Evolutionary conservation across 2,329 filamentous ascomycete genomes (phyloP).

Genomic region (Aspergillus intermedius): DNA sequence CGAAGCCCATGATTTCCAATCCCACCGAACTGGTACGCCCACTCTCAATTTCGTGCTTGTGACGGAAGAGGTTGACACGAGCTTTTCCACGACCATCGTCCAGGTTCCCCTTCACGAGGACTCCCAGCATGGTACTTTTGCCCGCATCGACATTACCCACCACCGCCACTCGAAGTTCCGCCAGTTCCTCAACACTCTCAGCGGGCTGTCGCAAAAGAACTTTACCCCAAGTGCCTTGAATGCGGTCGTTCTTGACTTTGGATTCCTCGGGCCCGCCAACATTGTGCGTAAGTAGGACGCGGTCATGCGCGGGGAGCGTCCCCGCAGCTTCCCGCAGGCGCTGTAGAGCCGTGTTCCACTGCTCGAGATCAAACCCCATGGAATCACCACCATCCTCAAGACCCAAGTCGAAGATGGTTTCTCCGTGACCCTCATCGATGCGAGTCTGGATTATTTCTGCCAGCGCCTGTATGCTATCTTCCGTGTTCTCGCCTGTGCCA

Average conservation of each 20-base stretch:
- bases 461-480: constrained; percentile 58
- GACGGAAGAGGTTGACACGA: constrained; percentile 89
- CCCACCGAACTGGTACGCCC: constrained; percentile 93
- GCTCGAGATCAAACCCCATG: constrained; percentile 65
- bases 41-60: constrained; percentile 96
- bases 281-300: constrained; percentile 81
- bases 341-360: constrained; percentile 68
- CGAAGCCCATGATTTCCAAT: constrained; percentile 98
- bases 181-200: constrained; percentile 71
- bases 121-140: constrained; percentile 92
- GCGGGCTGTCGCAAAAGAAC: constrained; percentile 73
- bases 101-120: constrained; percentile 88
- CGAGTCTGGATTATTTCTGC: constrained; percentile 60
- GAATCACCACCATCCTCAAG: constrained; percentile 83
- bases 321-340: constrained; percentile 61
- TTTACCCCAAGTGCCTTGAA: constrained; percentile 75
- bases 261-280: constrained; percentile 73
- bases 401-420: constrained; percentile 86
- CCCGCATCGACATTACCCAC: constrained; percentile 97
- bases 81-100: constrained; percentile 93
- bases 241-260: constrained; percentile 56
- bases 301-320: constrained; percentile 64
- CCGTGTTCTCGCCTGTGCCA: constrained; percentile 44
- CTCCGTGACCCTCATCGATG: constrained; percentile 76
- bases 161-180: constrained; percentile 92